These are phyloP conservation scores for Colletotrichum coccodes DNA, from an alignment of 2,329 filamentous ascomycete genomes.

Conservation along the genomic window DNA sequence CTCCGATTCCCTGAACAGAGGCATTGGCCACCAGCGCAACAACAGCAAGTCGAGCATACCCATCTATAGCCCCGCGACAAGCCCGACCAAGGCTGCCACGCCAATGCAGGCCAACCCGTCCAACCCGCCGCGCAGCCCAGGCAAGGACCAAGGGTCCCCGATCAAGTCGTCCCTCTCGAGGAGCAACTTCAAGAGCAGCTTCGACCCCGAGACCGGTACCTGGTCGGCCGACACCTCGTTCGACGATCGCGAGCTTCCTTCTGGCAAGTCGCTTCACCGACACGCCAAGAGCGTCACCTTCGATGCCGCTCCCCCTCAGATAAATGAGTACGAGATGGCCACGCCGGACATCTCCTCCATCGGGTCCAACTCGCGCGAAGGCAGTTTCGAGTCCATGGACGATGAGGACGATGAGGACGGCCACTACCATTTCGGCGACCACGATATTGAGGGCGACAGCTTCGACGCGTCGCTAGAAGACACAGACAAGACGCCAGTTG, in stretches of 20 bases:
- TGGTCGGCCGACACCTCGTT: constrained; percentile 74
- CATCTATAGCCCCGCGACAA: constrained; percentile 61
- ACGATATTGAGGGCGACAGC: constrained; percentile 80
- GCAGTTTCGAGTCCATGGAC: constrained; percentile 89
- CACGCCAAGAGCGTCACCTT: constrained; percentile 98
- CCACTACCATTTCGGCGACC: constrained; percentile 63
- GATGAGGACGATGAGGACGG: constrained; percentile 68
- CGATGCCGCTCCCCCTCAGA: constrained; percentile 88
- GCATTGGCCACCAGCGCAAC: constrained; percentile 57
- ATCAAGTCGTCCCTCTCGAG: constrained; percentile 89
- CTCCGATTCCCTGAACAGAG: constrained; percentile 53
- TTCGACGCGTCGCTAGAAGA: constrained; percentile 97
- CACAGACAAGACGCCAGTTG: constrained; percentile 95
- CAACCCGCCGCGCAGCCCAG: constrained; percentile 61
- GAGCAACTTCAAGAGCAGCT: constrained; percentile 71
- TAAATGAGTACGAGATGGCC: constrained; percentile 98
- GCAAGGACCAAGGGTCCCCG: constrained; percentile 80
- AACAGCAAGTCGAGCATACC: constrained; percentile 70
- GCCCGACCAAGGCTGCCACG: constrained; percentile 36
- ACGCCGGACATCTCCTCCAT: constrained; percentile 96
- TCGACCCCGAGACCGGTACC: constrained; percentile 74
- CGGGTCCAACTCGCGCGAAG: constrained; percentile 88
- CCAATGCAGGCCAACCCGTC: constrained; percentile 23
- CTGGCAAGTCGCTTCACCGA: constrained; percentile 77
- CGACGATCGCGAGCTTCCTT: constrained; percentile 68